Conservation (phyloP, 805 yeast genomes). For the Ogataea parapolymorpha region DNA sequence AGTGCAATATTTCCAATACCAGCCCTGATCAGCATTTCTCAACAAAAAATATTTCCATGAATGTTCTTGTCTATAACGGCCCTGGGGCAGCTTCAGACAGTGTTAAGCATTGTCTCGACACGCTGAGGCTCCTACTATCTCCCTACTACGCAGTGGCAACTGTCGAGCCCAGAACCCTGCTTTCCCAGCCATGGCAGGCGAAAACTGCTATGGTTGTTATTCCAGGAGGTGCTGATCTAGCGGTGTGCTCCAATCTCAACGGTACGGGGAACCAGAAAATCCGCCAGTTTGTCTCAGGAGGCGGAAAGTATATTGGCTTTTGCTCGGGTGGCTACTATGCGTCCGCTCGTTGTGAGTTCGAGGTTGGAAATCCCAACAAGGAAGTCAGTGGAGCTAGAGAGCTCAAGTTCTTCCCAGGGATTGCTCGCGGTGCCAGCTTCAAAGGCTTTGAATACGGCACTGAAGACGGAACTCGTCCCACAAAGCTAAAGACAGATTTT, state of each 20-base stretch:
- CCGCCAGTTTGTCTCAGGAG: constrained; percentile 61
- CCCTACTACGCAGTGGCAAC: constrained; percentile 86
- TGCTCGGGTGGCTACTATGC: constrained; percentile 97
- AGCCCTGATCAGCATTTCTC: constrained; percentile 1
- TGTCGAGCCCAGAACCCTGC: constrained; percentile 57
- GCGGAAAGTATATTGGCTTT: constrained; percentile 83
- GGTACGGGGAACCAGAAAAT: constrained; percentile 66
- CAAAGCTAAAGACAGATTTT: constrained; percentile 31
- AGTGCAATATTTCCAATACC: constrained; percentile 6
- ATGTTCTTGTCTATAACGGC: constrained; percentile 68
- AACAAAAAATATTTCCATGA: constrained; percentile 38
- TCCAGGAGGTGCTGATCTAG: constrained; percentile 98
- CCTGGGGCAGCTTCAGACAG: constrained; percentile 88
- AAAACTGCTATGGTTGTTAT: constrained; percentile 77
- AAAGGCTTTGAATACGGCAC: constrained; percentile 77
- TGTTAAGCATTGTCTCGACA: constrained; percentile 77
- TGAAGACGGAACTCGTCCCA: constrained; percentile 72
- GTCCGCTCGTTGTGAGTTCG: constrained; percentile 74
- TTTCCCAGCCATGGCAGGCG: constrained; percentile 83
- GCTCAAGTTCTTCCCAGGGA: constrained; percentile 77
- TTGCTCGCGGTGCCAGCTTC: constrained; percentile 75
- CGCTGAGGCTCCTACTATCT: constrained; percentile 69
- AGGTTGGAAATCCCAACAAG: constrained; percentile 61
- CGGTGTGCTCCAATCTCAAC: constrained; percentile 69
- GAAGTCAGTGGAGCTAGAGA: constrained; percentile 89